Evolutionary conservation across 106 monocot genomes (phyloP).

Genomic region (Xerophyta viscosa): DNA sequence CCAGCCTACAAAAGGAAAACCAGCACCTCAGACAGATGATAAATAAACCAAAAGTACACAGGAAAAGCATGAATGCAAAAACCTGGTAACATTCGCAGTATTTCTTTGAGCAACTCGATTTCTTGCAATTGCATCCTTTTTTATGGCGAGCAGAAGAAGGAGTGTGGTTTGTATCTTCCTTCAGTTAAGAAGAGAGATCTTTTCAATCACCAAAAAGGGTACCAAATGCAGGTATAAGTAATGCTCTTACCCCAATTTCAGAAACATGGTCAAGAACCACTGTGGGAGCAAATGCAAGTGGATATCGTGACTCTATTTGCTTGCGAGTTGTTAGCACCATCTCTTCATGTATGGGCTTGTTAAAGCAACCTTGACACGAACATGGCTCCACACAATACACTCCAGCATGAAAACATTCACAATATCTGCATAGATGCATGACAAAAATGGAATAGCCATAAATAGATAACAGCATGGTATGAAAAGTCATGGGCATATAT

Average conservation of each 20-base stretch:
- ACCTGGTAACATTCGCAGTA: conserved; percentile 99
- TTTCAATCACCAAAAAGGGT: no score
- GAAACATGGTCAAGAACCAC: conserved; percentile 52
- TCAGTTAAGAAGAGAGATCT: background rate
- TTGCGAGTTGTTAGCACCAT: conserved; percentile 84
- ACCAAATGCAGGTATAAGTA: background rate
- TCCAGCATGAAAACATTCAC: conserved; percentile 97
- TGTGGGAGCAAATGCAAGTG: conserved; percentile 99
- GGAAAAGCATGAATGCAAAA: conserved; percentile 9
- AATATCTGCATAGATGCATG: conserved; percentile 48
- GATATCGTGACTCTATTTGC: conserved; percentile 94
- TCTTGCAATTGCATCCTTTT: conserved; percentile 97
- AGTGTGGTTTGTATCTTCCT: conserved; percentile 86
- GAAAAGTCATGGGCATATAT: no score
- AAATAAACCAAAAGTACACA: background rate
- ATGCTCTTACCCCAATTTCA: conserved; percentile 43
- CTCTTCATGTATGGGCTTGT: conserved; percentile 88
- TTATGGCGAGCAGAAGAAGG: conserved; percentile 97
- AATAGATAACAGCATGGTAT: no score
- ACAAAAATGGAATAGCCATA: no score
- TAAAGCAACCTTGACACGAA: conserved; percentile 86
- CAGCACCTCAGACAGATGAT: conserved; percentile 2
- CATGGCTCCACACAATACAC: conserved; percentile 90
- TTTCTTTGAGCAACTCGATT: conserved; percentile 94
- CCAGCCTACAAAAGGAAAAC: conserved; percentile 37